A percentile compares a stretch with the other conserved stretches of the same genome.
These are phyloP conservation scores for Mitragyna speciosa DNA, from an alignment of 257 asterid genomes.

Conservation along the genomic window DNA sequence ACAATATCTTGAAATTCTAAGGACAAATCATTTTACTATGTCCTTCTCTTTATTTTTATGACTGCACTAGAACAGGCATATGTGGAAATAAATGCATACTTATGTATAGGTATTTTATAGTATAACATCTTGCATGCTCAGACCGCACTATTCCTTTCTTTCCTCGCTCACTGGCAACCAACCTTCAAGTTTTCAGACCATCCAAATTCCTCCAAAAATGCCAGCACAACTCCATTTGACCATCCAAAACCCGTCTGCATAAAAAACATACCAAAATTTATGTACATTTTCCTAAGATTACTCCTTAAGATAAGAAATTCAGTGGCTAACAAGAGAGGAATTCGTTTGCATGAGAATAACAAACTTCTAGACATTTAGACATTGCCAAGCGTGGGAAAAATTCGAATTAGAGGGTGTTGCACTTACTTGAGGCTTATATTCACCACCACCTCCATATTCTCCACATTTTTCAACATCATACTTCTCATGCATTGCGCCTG, in stretches of 20 bases:
- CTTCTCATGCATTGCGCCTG: slow-evolving; percentile 86
- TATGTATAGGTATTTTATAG: neutral
- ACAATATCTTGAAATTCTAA: neutral
- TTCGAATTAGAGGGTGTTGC: neutral
- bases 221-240: slow-evolving; percentile 88
- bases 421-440: slow-evolving; percentile 84
- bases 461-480: slow-evolving; percentile 79
- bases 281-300: neutral
- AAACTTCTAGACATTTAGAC: neutral
- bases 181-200: slow-evolving; percentile 60
- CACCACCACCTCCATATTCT: slow-evolving; percentile 84
- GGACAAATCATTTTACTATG: neutral
- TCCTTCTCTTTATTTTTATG: neutral
- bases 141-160: neutral
- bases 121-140: neutral
- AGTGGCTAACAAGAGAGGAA: neutral
- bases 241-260: slow-evolving; percentile 96
- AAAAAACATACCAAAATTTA: neutral
- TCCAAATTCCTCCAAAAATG: slow-evolving; percentile 89
- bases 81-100: neutral
- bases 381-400: neutral
- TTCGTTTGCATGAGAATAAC: neutral
- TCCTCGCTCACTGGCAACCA: slow-evolving; percentile 36
- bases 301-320: neutral
- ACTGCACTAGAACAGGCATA: neutral